phyloP scores from a whole-genome alignment of 148 eudicot species.

The Vaccinium vitisidaea region DNA sequence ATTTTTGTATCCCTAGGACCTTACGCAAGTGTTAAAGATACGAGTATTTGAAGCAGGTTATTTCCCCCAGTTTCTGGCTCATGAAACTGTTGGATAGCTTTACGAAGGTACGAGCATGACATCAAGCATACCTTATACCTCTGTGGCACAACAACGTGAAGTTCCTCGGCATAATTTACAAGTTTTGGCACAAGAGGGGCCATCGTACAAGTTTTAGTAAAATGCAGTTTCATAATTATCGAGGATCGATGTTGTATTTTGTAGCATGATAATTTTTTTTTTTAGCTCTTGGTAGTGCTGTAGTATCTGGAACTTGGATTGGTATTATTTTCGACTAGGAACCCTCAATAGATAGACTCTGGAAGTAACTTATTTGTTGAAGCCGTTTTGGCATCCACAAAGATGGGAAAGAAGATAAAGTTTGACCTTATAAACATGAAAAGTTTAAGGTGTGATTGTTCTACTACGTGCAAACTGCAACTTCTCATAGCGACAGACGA shows the following conservation, averaged over 20 bases:
- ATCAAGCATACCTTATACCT: not conserved
- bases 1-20: constrained; percentile 23
- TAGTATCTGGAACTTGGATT: not conserved
- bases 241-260: not conserved
- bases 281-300: not conserved
- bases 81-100: not conserved
- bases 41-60: not conserved
- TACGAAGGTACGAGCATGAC: not conserved
- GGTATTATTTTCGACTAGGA: not conserved
- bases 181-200: not conserved
- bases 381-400: not conserved
- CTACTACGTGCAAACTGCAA: not conserved
- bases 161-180: not conserved
- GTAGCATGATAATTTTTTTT: not conserved
- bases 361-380: not conserved
- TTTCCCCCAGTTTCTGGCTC: not conserved
- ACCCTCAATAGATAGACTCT: not conserved
- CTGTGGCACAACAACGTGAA: not conserved
- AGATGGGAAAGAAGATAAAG: not conserved
- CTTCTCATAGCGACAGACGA: not conserved
- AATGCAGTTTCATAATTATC: not conserved
- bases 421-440: too few relatives aligned
- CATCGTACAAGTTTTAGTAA: not conserved
- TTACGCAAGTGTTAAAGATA: not conserved
- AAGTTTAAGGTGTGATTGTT: not conserved